These are phyloP conservation scores for Coffea eugenioides DNA, from an alignment of 257 asterid species.

Conservation along the genomic window DNA sequence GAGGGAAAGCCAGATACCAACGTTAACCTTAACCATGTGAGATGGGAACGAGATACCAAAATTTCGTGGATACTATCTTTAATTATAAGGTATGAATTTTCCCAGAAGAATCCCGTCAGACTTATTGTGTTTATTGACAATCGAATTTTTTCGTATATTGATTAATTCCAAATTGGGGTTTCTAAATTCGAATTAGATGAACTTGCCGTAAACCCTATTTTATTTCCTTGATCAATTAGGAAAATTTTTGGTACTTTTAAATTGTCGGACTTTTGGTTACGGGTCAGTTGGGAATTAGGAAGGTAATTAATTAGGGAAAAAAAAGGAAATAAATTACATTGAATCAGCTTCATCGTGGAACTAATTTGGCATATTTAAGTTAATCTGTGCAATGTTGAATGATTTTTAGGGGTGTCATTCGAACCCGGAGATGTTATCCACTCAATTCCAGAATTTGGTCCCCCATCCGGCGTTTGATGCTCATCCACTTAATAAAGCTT, in stretches of 20 bases:
- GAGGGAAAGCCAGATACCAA: background rate
- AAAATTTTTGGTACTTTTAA: background rate
- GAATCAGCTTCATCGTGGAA: background rate
- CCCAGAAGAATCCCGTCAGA: background rate
- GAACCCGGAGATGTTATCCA: background rate
- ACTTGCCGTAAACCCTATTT: background rate
- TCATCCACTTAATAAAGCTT: background rate
- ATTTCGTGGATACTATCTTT: background rate
- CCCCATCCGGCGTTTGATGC: slow-evolving; percentile 1
- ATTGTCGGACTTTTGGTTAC: background rate
- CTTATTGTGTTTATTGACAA: background rate
- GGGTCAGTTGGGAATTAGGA: background rate
- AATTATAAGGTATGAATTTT: background rate
- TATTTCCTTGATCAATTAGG: background rate
- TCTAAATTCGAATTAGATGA: background rate
- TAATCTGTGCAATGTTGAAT: background rate
- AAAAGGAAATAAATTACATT: background rate
- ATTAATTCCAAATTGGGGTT: background rate
- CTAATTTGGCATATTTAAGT: background rate
- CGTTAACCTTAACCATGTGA: background rate
- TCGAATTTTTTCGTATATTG: background rate
- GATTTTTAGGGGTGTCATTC: slow-evolving; percentile 3
- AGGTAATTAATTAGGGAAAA: background rate
- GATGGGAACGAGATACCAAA: background rate
- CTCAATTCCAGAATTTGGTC: slow-evolving; percentile 3